phyloP scores from a whole-genome alignment of 345 rosid species.

The Odontarrhena argentea region DNA sequence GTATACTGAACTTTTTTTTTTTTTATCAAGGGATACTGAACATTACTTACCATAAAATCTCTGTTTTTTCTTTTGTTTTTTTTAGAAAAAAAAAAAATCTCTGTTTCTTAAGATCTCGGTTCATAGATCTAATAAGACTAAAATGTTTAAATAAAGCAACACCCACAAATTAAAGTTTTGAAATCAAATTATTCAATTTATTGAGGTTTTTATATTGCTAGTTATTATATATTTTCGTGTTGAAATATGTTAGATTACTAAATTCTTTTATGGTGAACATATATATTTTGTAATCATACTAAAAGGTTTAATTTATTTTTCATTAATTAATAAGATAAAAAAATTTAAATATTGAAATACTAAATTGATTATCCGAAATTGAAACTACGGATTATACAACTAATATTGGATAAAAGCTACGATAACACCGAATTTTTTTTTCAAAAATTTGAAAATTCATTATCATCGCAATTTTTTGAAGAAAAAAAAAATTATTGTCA shows the following conservation, averaged over 20 bases:
- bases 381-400: no score
- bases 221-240: neutral
- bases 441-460: no score
- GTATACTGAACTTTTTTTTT: neutral
- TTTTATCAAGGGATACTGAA: neutral
- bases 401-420: no score
- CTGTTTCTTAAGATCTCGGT: neutral
- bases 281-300: no score
- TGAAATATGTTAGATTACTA: neutral
- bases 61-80: no score
- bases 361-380: no score
- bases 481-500: no score
- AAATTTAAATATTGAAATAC: no score
- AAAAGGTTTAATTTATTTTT: no score
- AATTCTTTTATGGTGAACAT: neutral
- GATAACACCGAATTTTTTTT: no score
- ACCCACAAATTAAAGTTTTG: neutral
- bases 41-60: constrained; percentile 3
- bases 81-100: neutral
- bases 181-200: neutral
- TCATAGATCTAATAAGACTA: neutral
- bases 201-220: neutral
- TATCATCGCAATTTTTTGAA: no score
- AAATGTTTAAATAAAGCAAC: neutral
- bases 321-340: no score